phyloP scores from a whole-genome alignment of 495 filamentous ascomycete species.

The Stereocaulon alpinum region DNA sequence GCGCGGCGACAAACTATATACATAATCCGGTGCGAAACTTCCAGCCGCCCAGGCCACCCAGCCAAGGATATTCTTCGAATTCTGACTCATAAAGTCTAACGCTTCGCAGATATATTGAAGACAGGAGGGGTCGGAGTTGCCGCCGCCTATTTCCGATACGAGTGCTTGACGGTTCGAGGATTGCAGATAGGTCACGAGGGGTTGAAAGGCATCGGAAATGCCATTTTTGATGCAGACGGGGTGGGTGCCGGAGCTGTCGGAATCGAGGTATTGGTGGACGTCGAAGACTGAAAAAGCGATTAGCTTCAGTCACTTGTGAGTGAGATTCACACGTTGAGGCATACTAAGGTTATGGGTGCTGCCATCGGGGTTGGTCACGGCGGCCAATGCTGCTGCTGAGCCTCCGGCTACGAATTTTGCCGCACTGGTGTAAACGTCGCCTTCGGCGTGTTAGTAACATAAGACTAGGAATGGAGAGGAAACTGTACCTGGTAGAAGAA shows the following conservation, averaged over 20 bases:
- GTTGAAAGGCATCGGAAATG: slow-evolving; percentile 35
- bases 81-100: slow-evolving; percentile 30
- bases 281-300: slow-evolving; percentile 34
- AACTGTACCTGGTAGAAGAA: slow-evolving; percentile 35
- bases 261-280: slow-evolving; percentile 47
- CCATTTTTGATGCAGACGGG: slow-evolving; percentile 43
- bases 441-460: slow-evolving; percentile 8
- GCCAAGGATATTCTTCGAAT: slow-evolving; percentile 43
- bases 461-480: slow-evolving; percentile 8
- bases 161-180: slow-evolving; percentile 40
- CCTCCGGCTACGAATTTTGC: slow-evolving; percentile 35
- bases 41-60: slow-evolving; percentile 46
- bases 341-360: slow-evolving; percentile 36
- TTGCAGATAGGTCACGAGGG: slow-evolving; percentile 39
- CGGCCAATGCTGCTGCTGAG: slow-evolving; percentile 38
- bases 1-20: slow-evolving; percentile 7
- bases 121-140: slow-evolving; percentile 34
- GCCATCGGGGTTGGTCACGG: slow-evolving; percentile 45
- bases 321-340: neutral
- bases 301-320: neutral
- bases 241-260: slow-evolving; percentile 45
- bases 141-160: slow-evolving; percentile 46
- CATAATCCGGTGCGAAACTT: slow-evolving; percentile 31
- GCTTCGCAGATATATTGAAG: slow-evolving; percentile 22
- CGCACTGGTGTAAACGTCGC: slow-evolving; percentile 40